Evolutionary conservation across 23 red algal species (phyloP).

Genomic region (Porphyridium purpureum): DNA sequence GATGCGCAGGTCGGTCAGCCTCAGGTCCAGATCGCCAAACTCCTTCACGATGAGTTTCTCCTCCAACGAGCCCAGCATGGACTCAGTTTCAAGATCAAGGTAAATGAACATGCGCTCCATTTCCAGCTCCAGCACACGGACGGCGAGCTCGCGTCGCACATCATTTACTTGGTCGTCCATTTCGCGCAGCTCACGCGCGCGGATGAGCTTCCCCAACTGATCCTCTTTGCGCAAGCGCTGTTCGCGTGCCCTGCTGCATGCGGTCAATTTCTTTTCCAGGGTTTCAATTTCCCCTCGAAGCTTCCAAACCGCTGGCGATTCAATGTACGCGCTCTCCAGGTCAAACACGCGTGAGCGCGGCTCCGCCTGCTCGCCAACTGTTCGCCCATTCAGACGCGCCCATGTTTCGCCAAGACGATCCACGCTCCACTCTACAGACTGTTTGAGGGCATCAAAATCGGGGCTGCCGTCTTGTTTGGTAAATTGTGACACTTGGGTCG

Average conservation of each 20-base stretch:
- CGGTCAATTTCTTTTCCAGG: conserved; percentile 53
- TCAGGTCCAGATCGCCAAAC: conserved; percentile 48
- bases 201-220: conserved; percentile 78
- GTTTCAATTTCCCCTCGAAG: conserved; percentile 44
- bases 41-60: conserved; percentile 70
- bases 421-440: no score
- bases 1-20: conserved; percentile 39
- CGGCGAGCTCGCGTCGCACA: conserved; percentile 55
- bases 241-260: conserved; percentile 62
- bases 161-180: conserved; percentile 83
- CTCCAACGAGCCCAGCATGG: conserved; percentile 27
- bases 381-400: conserved; percentile 40
- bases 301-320: conserved; percentile 4
- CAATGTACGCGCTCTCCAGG: conserved; percentile 8
- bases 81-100: conserved; percentile 58
- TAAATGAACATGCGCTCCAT: conserved; percentile 68
- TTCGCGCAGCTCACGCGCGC: conserved; percentile 60
- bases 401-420: no score
- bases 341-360: background rate
- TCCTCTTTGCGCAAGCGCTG: conserved; percentile 63
- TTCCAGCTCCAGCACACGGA: conserved; percentile 73
- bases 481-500: no score
- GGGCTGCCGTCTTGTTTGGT: no score
- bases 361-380: background rate
- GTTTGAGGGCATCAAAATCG: no score